A percentile compares a stretch with the other conserved stretches of the same genome.
These are phyloP conservation scores for Malassezia nana DNA, from an alignment of 1,284 basidiomycete genomes.

Conservation along the genomic window DNA sequence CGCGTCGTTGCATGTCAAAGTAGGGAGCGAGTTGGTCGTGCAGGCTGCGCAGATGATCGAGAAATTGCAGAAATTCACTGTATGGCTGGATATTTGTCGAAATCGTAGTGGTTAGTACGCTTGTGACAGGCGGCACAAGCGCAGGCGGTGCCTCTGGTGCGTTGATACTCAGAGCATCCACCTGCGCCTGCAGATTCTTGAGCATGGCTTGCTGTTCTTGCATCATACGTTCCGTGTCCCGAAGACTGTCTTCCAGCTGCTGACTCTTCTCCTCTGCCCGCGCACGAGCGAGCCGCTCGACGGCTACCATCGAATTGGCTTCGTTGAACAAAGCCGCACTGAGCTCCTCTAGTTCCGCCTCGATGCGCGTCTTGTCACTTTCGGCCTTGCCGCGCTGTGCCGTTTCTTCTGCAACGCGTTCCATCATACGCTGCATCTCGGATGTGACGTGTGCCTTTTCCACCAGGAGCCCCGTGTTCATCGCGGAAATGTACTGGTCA, in stretches of 20 bases:
- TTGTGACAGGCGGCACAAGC: conserved; percentile 29
- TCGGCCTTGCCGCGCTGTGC: conserved; percentile 75
- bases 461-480: conserved; percentile 70
- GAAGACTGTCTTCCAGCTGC: conserved; percentile 68
- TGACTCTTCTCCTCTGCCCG: conserved; percentile 71
- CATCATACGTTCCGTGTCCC: conserved; percentile 64
- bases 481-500: conserved; percentile 49
- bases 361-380: conserved; percentile 58
- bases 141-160: conserved; percentile 17
- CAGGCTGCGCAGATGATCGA: conserved; percentile 67
- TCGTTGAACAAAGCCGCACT: conserved; percentile 59
- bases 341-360: conserved; percentile 66
- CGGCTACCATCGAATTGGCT: conserved; percentile 58
- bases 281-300: conserved; percentile 66
- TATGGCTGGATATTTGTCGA: conserved; percentile 57
- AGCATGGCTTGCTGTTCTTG: conserved; percentile 53
- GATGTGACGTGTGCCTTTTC: conserved; percentile 77
- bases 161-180: conserved; percentile 55
- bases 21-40: conserved; percentile 50
- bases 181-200: conserved; percentile 68
- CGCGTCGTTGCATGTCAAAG: conserved; percentile 25
- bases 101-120: conserved; percentile 57
- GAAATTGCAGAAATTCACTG: conserved; percentile 72
- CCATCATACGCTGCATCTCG: conserved; percentile 87
- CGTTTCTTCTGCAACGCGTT: conserved; percentile 85